phyloP scores from a whole-genome alignment of 768 basidiomycete species.

The Boletus eberwhitei region DNA sequence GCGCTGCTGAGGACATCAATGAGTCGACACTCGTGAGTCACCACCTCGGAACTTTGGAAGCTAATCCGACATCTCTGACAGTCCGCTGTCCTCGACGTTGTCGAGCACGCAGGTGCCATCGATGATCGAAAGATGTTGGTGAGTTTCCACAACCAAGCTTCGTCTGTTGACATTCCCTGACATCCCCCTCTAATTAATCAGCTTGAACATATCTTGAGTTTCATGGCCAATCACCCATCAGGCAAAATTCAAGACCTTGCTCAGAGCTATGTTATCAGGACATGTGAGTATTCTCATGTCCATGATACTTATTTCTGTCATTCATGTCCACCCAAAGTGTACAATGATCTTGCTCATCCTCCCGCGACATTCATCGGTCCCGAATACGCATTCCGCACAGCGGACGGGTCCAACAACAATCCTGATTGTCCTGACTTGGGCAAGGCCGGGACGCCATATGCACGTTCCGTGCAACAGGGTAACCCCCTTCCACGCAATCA shows the following conservation, averaged over 20 bases:
- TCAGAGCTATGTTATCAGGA: slow-evolving; percentile 42
- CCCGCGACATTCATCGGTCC: slow-evolving; percentile 65
- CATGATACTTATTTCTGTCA: neutral
- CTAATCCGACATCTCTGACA: slow-evolving; percentile 22
- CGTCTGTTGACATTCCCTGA: neutral
- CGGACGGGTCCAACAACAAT: slow-evolving; percentile 81
- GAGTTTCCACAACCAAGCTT: slow-evolving; percentile 24
- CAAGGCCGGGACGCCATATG: slow-evolving; percentile 73
- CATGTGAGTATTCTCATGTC: slow-evolving; percentile 45
- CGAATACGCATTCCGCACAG: slow-evolving; percentile 61
- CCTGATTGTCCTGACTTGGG: slow-evolving; percentile 66
- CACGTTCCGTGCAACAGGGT: slow-evolving; percentile 75
- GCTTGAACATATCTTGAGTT: slow-evolving; percentile 70
- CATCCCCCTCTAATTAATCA: slow-evolving; percentile 21
- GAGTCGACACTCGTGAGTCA: slow-evolving; percentile 26
- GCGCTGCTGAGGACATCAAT: slow-evolving; percentile 29
- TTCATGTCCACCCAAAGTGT: slow-evolving; percentile 44
- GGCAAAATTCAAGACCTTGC: slow-evolving; percentile 41
- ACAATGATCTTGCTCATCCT: slow-evolving; percentile 80
- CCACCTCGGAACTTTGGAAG: no score
- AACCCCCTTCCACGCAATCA: slow-evolving; percentile 63
- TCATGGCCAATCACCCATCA: slow-evolving; percentile 57
- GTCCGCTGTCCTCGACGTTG: slow-evolving; percentile 58
- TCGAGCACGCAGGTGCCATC: slow-evolving; percentile 57
- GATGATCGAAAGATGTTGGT: slow-evolving; percentile 81